phyloP scores from a whole-genome alignment of 225 moss, liverwort and hornwort species.

The Lunularia cruciata region DNA sequence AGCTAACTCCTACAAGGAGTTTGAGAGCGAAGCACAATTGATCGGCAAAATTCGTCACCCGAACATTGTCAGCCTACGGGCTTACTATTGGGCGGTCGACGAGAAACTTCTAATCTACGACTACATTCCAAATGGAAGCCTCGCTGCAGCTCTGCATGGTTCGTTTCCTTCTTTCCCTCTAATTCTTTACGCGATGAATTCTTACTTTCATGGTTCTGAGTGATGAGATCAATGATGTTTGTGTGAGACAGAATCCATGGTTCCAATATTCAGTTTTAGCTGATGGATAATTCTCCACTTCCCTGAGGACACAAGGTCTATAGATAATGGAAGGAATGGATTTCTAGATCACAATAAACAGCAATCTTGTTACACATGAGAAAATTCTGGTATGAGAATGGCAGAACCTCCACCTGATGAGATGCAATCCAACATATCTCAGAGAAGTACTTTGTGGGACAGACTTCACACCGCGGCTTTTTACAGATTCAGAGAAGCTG shows the following conservation, averaged over 20 bases:
- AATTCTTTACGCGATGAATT: not conserved
- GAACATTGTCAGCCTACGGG: conserved; percentile 35
- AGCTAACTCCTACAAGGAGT: conserved; percentile 24
- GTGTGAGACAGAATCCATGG: not conserved
- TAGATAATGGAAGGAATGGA: too few relatives aligned
- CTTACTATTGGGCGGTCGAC: conserved; percentile 44
- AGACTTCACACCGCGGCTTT: too few relatives aligned
- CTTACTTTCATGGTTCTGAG: not conserved
- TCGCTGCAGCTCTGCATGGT: conserved; percentile 61
- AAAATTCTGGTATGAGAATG: too few relatives aligned
- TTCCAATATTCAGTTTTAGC: too few relatives aligned
- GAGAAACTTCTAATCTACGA: conserved; percentile 43
- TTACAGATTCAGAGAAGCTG: too few relatives aligned
- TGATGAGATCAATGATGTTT: not conserved
- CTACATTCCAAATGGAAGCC: conserved; percentile 35
- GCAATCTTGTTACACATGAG: too few relatives aligned
- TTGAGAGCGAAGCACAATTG: conserved; percentile 32
- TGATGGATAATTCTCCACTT: too few relatives aligned
- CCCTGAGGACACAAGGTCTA: too few relatives aligned
- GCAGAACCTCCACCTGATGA: too few relatives aligned
- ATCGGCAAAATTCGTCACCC: conserved; percentile 40
- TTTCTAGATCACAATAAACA: too few relatives aligned
- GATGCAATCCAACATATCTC: too few relatives aligned
- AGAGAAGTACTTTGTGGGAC: too few relatives aligned
- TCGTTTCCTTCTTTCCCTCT: not conserved